Evolutionary conservation across 1,284 basidiomycete genomes (phyloP).

Genomic region (Agroathelia rolfsii): DNA sequence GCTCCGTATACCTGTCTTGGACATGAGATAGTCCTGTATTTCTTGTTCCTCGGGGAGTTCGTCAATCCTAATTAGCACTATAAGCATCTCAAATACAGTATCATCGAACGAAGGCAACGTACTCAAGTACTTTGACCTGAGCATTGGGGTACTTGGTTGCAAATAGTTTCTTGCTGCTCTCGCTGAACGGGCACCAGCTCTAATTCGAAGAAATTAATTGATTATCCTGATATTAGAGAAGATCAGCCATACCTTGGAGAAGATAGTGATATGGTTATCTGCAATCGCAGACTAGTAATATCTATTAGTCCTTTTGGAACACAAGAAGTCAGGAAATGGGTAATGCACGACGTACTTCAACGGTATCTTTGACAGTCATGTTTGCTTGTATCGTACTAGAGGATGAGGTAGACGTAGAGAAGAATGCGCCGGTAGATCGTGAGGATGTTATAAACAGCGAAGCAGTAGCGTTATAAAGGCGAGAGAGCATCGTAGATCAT

Average conservation of each 20-base stretch:
- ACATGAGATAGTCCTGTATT: slow-evolving; percentile 49
- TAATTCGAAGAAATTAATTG: no score
- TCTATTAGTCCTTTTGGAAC: slow-evolving; percentile 1
- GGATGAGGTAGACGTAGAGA: slow-evolving; percentile 23
- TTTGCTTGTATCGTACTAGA: slow-evolving; percentile 26
- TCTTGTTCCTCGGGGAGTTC: slow-evolving; percentile 39
- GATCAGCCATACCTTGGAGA: no score
- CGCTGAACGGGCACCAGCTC: slow-evolving; percentile 54
- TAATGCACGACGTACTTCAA: slow-evolving; percentile 24
- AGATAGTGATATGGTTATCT: slow-evolving; percentile 53
- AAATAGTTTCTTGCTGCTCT: slow-evolving; percentile 48
- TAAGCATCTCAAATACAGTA: slow-evolving; percentile 1
- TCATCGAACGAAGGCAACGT: slow-evolving; percentile 26
- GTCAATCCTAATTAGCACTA: slow-evolving; percentile 24
- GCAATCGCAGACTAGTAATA: slow-evolving; percentile 38
- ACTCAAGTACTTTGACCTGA: slow-evolving; percentile 51
- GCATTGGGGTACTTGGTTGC: slow-evolving; percentile 34
- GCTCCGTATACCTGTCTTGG: slow-evolving; percentile 51
- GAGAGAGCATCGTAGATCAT: slow-evolving; percentile 19
- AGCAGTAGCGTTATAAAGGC: slow-evolving; percentile 18
- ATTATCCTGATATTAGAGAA: no score
- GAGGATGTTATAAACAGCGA: slow-evolving; percentile 10
- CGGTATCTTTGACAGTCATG: slow-evolving; percentile 29
- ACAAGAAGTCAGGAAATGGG: background rate
- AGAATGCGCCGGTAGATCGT: slow-evolving; percentile 14